These are phyloP conservation scores for Picochlorum sp. DNA, from an alignment of 139 green algal genomes.

Conservation along the genomic window DNA sequence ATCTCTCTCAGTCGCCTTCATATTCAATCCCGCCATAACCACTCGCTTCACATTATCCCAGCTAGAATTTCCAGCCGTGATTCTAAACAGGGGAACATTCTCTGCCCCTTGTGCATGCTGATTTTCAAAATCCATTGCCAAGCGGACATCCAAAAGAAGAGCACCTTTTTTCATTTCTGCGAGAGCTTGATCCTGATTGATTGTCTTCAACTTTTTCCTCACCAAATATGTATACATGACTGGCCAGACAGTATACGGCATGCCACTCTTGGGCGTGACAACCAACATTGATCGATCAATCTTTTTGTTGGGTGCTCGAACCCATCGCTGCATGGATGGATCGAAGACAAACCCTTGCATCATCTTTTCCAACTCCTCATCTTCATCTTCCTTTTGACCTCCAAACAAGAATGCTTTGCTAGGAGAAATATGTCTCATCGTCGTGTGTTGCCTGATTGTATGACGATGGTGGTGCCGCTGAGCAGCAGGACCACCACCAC, in stretches of 20 bases:
- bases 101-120: constrained; percentile 41
- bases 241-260: constrained; percentile 39
- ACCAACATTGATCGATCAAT: constrained; percentile 12
- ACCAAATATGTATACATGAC: constrained; percentile 23
- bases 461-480: too few species aligned
- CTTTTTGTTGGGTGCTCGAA: constrained; percentile 8
- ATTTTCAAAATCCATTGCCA: constrained; percentile 22
- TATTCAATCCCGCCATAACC: constrained; percentile 50
- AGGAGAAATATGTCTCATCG: not conserved
- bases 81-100: constrained; percentile 50
- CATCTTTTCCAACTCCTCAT: constrained; percentile 1
- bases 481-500: too few species aligned
- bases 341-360: constrained; percentile 1
- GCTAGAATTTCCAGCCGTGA: constrained; percentile 28
- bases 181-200: constrained; percentile 17
- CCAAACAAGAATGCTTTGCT: not conserved
- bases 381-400: not conserved
- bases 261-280: constrained; percentile 9
- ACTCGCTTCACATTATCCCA: constrained; percentile 61
- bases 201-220: constrained; percentile 19
- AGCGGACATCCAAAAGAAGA: constrained; percentile 50
- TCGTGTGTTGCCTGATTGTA: too few species aligned
- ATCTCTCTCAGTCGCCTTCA: constrained; percentile 64
- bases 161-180: constrained; percentile 38
- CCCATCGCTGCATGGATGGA: constrained; percentile 19